Evolutionary conservation across 192 early-diverging fungal species (phyloP).

Genomic region (Lobosporangium transversale): DNA sequence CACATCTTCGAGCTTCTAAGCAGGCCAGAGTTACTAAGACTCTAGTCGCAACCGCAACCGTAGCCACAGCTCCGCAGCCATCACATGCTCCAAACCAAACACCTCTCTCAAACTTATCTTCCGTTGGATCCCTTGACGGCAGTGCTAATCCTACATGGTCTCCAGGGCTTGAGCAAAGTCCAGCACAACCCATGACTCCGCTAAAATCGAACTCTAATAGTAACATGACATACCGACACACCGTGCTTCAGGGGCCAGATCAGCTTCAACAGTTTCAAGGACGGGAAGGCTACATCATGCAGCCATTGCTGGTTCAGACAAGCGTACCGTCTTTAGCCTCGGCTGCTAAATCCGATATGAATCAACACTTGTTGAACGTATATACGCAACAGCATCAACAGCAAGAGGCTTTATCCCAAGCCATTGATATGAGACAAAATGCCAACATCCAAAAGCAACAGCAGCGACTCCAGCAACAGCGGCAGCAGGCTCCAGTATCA

Average conservation of each 20-base stretch:
- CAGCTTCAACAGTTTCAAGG: slow-evolving; percentile 9
- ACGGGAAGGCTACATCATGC: slow-evolving; percentile 8
- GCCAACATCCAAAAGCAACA: slow-evolving; percentile 36
- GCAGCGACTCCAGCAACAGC: slow-evolving; percentile 28
- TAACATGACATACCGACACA: slow-evolving; percentile 10
- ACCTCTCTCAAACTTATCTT: neutral
- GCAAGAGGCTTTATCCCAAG: slow-evolving; percentile 16
- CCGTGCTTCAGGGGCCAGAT: slow-evolving; percentile 5
- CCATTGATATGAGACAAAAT: slow-evolving; percentile 31
- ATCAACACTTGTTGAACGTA: slow-evolving; percentile 24
- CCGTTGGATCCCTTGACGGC: neutral
- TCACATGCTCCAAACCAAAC: neutral
- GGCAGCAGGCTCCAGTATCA: slow-evolving; percentile 17
- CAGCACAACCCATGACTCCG: neutral
- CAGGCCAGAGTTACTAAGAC: slow-evolving; percentile 13
- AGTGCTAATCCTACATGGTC: neutral
- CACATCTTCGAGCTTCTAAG: slow-evolving; percentile 17
- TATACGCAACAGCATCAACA: slow-evolving; percentile 42
- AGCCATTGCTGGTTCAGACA: slow-evolving; percentile 18
- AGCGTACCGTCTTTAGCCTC: neutral
- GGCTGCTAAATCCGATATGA: neutral
- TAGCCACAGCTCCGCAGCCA: neutral
- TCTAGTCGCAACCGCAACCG: neutral
- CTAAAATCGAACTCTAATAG: neutral
- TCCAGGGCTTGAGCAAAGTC: slow-evolving; percentile 4